Evolutionary conservation across 2,329 filamentous ascomycete species (phyloP).

Genomic region (Paecilomyces sp.): DNA sequence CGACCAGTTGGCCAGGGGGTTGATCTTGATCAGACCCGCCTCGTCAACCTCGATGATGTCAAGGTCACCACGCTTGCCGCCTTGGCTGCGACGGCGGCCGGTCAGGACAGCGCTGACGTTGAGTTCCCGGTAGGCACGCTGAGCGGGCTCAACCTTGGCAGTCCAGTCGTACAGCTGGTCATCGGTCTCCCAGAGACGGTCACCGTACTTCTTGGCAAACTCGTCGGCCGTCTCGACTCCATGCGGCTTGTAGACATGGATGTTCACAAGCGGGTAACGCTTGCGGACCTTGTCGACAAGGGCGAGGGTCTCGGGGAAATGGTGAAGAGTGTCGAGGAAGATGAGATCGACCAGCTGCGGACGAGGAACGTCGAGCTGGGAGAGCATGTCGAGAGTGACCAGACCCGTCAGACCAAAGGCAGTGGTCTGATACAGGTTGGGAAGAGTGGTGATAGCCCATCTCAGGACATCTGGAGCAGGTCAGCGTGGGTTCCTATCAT

Average conservation of each 20-base stretch:
- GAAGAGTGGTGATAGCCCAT: constrained; percentile 87
- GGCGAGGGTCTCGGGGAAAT: constrained; percentile 69
- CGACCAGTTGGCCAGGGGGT: constrained; percentile 89
- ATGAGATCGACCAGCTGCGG: constrained; percentile 48
- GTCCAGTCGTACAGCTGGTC: constrained; percentile 92
- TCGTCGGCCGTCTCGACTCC: constrained; percentile 65
- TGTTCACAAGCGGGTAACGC: constrained; percentile 68
- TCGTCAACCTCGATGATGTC: constrained; percentile 92
- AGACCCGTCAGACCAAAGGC: constrained; percentile 77
- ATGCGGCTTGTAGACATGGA: constrained; percentile 87
- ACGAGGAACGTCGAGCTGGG: constrained; percentile 41
- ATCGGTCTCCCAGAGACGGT: constrained; percentile 75
- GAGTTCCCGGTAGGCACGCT: constrained; percentile 82
- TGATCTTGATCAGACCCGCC: constrained; percentile 90
- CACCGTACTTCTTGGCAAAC: constrained; percentile 76
- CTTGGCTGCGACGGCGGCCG: constrained; percentile 84
- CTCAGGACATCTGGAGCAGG: constrained; percentile 63
- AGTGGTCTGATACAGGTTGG: constrained; percentile 80
- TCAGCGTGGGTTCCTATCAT: constrained; percentile 7
- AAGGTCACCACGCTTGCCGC: constrained; percentile 82
- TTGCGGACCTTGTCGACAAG: constrained; percentile 67
- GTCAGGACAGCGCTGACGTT: constrained; percentile 87
- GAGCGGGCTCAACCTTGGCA: constrained; percentile 93
- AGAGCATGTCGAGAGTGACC: constrained; percentile 67
- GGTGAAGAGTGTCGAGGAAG: constrained; percentile 79